Conservation (phyloP, 352 stramenopile genomes). For the Phytophthora macrochlamydospora region DNA sequence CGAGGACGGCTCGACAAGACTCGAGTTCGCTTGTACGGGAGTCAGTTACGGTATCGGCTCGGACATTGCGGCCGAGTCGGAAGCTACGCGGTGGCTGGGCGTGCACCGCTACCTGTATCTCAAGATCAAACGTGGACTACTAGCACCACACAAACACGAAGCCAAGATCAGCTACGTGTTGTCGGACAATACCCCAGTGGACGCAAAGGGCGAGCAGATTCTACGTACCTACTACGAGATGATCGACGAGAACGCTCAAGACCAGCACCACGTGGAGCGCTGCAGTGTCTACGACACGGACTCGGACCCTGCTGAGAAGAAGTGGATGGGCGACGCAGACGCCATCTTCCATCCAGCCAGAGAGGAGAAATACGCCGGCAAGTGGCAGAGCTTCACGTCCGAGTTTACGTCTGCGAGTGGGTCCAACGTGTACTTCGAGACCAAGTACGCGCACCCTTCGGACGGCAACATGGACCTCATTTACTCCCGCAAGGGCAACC, state of each 20-base stretch:
- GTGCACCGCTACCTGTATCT: constrained; percentile 76
- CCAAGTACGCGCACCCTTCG: constrained; percentile 76
- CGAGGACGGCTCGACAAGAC: constrained; percentile 48
- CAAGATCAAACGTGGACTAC: constrained; percentile 68
- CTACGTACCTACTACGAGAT: constrained; percentile 81
- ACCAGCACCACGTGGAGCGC: constrained; percentile 78
- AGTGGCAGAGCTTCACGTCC: constrained; percentile 59
- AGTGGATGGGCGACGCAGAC: constrained; percentile 64
- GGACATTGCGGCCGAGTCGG: constrained; percentile 79
- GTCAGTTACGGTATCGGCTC: constrained; percentile 76
- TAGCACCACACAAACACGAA: constrained; percentile 57
- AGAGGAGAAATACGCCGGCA: constrained; percentile 59
- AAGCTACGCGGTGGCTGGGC: constrained; percentile 69
- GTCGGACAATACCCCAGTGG: constrained; percentile 50
- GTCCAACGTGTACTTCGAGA: constrained; percentile 85
- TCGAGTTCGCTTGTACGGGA: constrained; percentile 81
- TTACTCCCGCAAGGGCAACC: constrained; percentile 60
- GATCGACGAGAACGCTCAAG: constrained; percentile 52
- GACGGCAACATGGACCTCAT: constrained; percentile 83
- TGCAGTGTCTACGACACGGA: constrained; percentile 76
- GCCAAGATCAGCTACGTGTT: constrained; percentile 81
- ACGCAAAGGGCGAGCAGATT: constrained; percentile 57
- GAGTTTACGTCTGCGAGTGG: constrained; percentile 62
- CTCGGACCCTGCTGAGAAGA: constrained; percentile 42
- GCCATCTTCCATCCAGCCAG: constrained; percentile 70